phyloP scores from a whole-genome alignment of 345 rosid species.

The Eutrema japonicum region DNA sequence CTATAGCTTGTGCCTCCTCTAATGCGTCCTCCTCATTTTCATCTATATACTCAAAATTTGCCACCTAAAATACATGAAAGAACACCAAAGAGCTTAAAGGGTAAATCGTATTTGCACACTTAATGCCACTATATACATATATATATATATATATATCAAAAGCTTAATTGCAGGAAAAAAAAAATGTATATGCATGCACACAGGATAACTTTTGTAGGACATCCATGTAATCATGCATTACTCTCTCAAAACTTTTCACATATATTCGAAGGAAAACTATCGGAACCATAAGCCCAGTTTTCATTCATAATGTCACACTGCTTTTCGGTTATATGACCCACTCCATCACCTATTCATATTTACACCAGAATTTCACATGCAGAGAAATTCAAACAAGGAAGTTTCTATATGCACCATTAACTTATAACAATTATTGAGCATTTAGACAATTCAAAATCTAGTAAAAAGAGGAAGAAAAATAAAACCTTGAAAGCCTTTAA shows the following conservation, averaged over 20 bases:
- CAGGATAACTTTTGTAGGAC: not conserved
- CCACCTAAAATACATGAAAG: conserved; percentile 52
- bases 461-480: not conserved
- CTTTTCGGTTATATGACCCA: not conserved
- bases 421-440: not conserved
- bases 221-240: not conserved
- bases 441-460: not conserved
- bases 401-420: not conserved
- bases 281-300: not conserved
- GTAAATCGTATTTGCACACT: not conserved
- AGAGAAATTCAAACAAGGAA: too few relatives aligned
- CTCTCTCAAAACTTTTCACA: not conserved
- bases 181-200: conserved; percentile 4
- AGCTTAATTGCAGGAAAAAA: not conserved
- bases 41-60: conserved; percentile 78
- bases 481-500: conserved; percentile 92
- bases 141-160: not conserved
- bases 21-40: conserved; percentile 65
- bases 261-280: not conserved
- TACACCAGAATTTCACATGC: not conserved
- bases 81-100: not conserved
- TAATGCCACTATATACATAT: not conserved
- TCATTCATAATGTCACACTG: not conserved
- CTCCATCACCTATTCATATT: not conserved
- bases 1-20: conserved; percentile 53